Base-by-base conservation (phyloP, 768 basidiomycete species). In the Tylopilus sp. region DNA sequence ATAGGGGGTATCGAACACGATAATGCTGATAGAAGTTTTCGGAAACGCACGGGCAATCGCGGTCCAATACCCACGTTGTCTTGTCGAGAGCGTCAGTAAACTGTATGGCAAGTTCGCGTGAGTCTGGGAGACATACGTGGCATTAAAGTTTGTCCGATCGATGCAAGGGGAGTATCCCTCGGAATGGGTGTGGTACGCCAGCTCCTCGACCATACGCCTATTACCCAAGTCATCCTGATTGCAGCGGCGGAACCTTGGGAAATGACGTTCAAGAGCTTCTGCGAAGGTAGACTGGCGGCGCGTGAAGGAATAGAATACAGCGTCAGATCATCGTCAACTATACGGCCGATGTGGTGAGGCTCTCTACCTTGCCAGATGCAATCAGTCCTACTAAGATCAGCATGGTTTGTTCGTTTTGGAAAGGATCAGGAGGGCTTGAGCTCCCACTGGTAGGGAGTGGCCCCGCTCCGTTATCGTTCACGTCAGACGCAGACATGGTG, bases 211-310 rank as follows among this genome's bases (percentile, higher is more conserved):
- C n/a, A 59, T 67, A 12, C 75, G 75, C 57, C 89, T 76, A 59
- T 75, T 73, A 17, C 88, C 90, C 39, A 92, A 75, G 48, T 90
- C 85, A 60, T 92, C 90, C 67, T 91, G 88, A 70, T 82, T 89
- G 66, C 87, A 91, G 57, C 87, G 76, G 40, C 73, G 72, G 64
- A 89, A 86, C 38, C 68, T 68, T 9, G 88, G 85, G 51, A 77
- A 78, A 58, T 83, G 69, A 5, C 63, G 53, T 60, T 89, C 73
- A 5, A 91, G 75, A n/a, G 83, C 81, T 56, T 82, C 67, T 43
- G 90, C 87, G 63, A 92, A 91, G 2, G 87, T 86, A 17, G 79
- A 77, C 78, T 51, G 53, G 44, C n/a, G n/a, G n/a, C n/a, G n/a
- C n/a, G n/a, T 8, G 38, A 26, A 17, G 38, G 5, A 11, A 46